Evolutionary conservation across 805 yeast species (phyloP).

Genomic region (Metschnikowia lunata): DNA sequence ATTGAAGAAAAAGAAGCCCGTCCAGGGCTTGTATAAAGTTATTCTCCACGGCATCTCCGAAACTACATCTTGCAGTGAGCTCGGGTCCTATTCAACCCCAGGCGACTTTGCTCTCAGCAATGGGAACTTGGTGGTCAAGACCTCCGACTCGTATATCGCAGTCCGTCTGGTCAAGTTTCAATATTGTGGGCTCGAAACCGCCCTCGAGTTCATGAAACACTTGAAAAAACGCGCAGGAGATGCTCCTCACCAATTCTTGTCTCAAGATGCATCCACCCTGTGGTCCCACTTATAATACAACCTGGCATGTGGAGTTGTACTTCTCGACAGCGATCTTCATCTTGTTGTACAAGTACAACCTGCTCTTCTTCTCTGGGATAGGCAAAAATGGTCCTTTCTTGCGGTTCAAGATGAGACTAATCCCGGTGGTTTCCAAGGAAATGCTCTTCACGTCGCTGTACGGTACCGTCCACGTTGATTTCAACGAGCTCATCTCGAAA

Average conservation of each 20-base stretch:
- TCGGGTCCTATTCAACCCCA: constrained; percentile 7
- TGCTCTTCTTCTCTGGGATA: constrained; percentile 59
- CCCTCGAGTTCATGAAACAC: constrained; percentile 39
- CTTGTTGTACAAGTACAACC: constrained; percentile 62
- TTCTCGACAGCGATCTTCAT: constrained; percentile 79
- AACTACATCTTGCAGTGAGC: not conserved
- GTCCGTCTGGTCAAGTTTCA: constrained; percentile 47
- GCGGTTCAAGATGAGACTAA: constrained; percentile 53
- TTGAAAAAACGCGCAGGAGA: constrained; percentile 47
- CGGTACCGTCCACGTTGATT: constrained; percentile 65
- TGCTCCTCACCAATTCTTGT: constrained; percentile 9
- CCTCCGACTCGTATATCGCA: constrained; percentile 41
- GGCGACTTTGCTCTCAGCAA: constrained; percentile 22
- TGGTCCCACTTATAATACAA: constrained; percentile 16
- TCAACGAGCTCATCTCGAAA: constrained; percentile 56
- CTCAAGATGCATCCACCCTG: not conserved
- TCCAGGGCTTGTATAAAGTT: constrained; percentile 34
- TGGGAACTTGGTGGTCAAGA: constrained; percentile 34
- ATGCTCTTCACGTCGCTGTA: constrained; percentile 67
- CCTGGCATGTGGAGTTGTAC: constrained; percentile 68
- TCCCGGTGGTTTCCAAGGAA: constrained; percentile 74
- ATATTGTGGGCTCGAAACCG: constrained; percentile 46
- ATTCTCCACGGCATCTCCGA: constrained; percentile 39
- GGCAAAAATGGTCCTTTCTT: constrained; percentile 65
- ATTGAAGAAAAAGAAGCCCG: constrained; percentile 28